Evolutionary conservation across 352 stramenopile species (phyloP).

Genomic region (Halophytophthora polymorphica): DNA sequence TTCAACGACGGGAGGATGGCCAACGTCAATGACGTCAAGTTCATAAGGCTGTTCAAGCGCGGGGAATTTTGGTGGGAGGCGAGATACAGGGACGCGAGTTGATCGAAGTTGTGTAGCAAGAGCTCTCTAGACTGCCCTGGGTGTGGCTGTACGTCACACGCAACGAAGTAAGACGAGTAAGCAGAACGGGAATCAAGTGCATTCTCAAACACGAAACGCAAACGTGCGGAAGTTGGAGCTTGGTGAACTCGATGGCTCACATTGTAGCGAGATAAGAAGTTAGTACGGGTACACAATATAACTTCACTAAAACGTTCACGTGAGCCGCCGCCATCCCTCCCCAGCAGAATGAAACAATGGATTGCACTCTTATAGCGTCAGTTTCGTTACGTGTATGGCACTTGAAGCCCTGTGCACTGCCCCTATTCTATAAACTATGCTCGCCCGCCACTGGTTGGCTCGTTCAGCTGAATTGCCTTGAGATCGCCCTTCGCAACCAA

Average conservation of each 20-base stretch:
- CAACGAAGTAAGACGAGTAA: not conserved
- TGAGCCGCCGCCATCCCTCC: too few species aligned
- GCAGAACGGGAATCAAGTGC: not conserved
- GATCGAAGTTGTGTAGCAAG: slow-evolving; percentile 15
- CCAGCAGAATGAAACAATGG: not conserved
- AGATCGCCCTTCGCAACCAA: slow-evolving; percentile 15
- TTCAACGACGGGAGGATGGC: slow-evolving; percentile 9
- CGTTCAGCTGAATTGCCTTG: slow-evolving; percentile 19
- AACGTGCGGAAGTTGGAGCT: too few species aligned
- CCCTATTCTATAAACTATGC: slow-evolving; percentile 20
- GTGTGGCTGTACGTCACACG: slow-evolving; percentile 9
- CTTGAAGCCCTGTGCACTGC: slow-evolving; percentile 22
- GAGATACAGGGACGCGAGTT: slow-evolving; percentile 12
- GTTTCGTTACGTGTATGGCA: slow-evolving; percentile 27
- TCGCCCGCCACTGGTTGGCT: too few species aligned
- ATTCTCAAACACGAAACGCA: too few species aligned
- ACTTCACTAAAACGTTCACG: too few species aligned
- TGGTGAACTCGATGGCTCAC: too few species aligned
- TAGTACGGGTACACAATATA: too few species aligned
- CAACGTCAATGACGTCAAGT: slow-evolving; percentile 14
- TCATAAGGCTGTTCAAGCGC: slow-evolving; percentile 6
- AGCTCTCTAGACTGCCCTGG: slow-evolving; percentile 16
- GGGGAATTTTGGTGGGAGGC: slow-evolving; percentile 10
- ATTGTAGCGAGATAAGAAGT: too few species aligned
- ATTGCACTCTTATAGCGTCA: not conserved